Base-by-base conservation (phyloP, 805 yeast genomes). In the Wickerhamiella brachini region DNA sequence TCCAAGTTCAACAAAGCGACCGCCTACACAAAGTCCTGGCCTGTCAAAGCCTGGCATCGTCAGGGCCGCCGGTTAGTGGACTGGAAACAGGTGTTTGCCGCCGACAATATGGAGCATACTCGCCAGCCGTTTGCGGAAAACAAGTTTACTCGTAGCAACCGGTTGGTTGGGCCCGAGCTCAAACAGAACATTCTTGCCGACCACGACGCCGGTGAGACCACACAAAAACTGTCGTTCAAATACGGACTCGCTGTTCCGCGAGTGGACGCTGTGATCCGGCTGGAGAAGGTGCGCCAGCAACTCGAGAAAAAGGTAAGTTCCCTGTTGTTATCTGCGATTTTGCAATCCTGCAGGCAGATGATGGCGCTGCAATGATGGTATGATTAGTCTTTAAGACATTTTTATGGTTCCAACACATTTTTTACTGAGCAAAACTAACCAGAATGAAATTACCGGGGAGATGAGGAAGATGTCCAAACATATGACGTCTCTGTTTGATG, bases 311-410 rank as follows among this genome's bases (percentile, higher is more conserved):
- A 75, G 61, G 90, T 81, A 76, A 70, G 86, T 78, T 63, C 55
- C 31, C 17, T n/a, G n/a, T n/a, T n/a, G n/a, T n/a, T n/a, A n/a
- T n/a, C 5, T 20, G 4, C 6, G 6, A 41, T 41, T 18, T 18
- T 41, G 26, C 18, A 3, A 8, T 39, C 8, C 17, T n/a, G 3
- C 38, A 18, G 20, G 43, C 48, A 44, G 31, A 37, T 13, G 20
- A 17, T 8, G n/a, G 7, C 47, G 56, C 57, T 45, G 75, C 76
- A 81, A 78, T 73, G 72, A 64, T 52, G 62, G 59, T 65, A 67
- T 81, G 87, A 81, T 81, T 81, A 81, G 87, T 81, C 87, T 81
- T 81, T 69, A 81, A 81, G 87, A 81, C 85, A 68, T 55, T 34
- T 37, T 49, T 57, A 68, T 77, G 84, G 83, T 79, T 77, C 71